Evolutionary conservation across 768 basidiomycete genomes (phyloP).

Genomic region (Lenzites betulinus): DNA sequence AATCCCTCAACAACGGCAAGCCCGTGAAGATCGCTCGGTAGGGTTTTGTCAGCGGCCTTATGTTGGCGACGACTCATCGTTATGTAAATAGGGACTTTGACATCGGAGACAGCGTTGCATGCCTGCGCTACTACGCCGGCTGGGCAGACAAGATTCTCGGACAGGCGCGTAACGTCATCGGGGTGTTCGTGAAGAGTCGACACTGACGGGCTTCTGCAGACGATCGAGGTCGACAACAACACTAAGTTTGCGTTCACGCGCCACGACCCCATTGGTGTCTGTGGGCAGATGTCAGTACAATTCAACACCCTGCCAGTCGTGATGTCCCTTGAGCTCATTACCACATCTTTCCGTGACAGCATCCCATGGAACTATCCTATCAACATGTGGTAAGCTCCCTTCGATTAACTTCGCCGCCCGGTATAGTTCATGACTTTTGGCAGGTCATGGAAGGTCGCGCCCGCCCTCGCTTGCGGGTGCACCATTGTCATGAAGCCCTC

Average conservation of each 20-base stretch:
- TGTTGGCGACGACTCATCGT: not conserved
- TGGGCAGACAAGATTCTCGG: slow-evolving; percentile 95
- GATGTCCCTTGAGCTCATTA: not conserved
- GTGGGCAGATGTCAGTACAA: slow-evolving; percentile 77
- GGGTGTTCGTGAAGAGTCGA: not conserved
- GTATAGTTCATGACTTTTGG: slow-evolving; percentile 4
- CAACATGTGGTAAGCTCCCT: slow-evolving; percentile 64
- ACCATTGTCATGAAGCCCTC: slow-evolving; percentile 96
- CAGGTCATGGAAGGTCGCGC: slow-evolving; percentile 91
- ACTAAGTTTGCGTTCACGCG: slow-evolving; percentile 83
- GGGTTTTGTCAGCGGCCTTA: slow-evolving; percentile 19
- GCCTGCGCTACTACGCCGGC: slow-evolving; percentile 90
- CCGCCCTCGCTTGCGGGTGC: slow-evolving; percentile 88
- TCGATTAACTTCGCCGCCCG: not conserved
- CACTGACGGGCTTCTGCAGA: slow-evolving; percentile 39
- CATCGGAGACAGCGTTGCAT: slow-evolving; percentile 75
- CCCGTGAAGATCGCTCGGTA: slow-evolving; percentile 65
- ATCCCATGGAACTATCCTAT: slow-evolving; percentile 96
- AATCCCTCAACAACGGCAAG: slow-evolving; percentile 90
- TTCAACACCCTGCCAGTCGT: not conserved
- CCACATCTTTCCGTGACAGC: slow-evolving; percentile 38
- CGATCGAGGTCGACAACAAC: slow-evolving; percentile 79
- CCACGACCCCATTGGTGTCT: slow-evolving; percentile 92
- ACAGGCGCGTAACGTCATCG: slow-evolving; percentile 50
- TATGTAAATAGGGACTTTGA: slow-evolving; percentile 65